Base-by-base conservation (phyloP, 345 rosid genomes). In the Gossypium anomalum region DNA sequence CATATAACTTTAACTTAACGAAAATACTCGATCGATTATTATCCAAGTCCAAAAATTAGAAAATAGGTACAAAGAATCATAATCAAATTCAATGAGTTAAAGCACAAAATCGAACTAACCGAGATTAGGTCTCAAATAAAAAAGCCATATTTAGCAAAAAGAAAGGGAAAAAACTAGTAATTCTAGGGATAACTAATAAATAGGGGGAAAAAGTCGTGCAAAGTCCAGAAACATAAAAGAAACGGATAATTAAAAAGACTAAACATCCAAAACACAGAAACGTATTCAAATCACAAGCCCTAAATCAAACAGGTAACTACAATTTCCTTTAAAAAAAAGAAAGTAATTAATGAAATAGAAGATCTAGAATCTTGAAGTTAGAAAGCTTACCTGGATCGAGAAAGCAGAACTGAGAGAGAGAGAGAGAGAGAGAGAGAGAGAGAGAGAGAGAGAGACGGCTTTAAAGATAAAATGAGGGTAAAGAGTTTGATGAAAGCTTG, bases 381-480 rank as follows among this genome's bases (percentile, higher is more conserved):
- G 41, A 23, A 72, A 22, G 20, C 75, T 44, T 20, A 72, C 75
- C 75, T 58, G 20, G 22, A 72, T 58, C 67, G 16, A 23, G 75
- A 58, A 43, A 72, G 25, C 14, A 29, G 52, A 49, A 13, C 70
- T 45, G n/a, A 66, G 53, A 20, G 43, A 38, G 41, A 25, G 43
- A 0, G 25, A 23, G 25, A 23, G 23, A 23, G 23, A 23, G 27
- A 25, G 29, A 27, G 29, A 27, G 29, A 27, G 4, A 27, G 34
- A 27, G 5, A 29, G 34, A 29, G n/a, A 16, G 69, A 34, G 25
- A n/a, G 7, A 65, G 70, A 65, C 20, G 5, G 51, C 22, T n/a
- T 9, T 0, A 65, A 15, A 41, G 51, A 29, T 12, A 25, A 69
- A 5, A 38, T 17, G 60, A 69, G 38, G 56, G 55, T 22, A 58